Evolutionary conservation across 306 rosid species (phyloP).

Genomic region (Potentilla sterilis): DNA sequence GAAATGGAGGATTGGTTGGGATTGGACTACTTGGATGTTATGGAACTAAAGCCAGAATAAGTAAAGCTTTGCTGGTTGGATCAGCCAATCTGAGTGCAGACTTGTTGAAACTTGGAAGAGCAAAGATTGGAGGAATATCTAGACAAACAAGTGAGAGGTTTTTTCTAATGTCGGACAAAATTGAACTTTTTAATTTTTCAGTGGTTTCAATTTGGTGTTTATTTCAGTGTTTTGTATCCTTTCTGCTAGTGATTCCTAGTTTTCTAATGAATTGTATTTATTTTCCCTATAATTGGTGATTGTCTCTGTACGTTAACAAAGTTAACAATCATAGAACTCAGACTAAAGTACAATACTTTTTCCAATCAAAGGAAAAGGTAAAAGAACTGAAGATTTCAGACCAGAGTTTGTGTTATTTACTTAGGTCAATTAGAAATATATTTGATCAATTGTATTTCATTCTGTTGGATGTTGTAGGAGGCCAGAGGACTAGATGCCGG

Average conservation of each 20-base stretch:
- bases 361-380: background rate
- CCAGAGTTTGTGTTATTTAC: background rate
- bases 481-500: slow-evolving; percentile 99
- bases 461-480: slow-evolving; percentile 51
- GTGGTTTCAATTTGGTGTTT: background rate
- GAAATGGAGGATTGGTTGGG: background rate
- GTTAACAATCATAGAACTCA: background rate
- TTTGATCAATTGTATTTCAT: background rate
- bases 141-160: background rate
- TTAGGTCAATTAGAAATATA: background rate
- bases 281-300: background rate
- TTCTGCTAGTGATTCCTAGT: background rate
- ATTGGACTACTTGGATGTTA: background rate
- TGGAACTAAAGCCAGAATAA: background rate
- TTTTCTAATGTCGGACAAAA: no score
- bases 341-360: background rate
- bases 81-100: background rate
- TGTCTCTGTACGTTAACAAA: background rate
- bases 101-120: background rate
- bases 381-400: background rate
- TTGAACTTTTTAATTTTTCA: no score
- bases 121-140: background rate
- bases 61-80: background rate
- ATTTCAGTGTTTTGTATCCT: background rate
- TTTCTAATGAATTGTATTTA: background rate